Evolutionary conservation across 805 yeast species (phyloP).

Genomic region (Spencermartinsiella europaea): DNA sequence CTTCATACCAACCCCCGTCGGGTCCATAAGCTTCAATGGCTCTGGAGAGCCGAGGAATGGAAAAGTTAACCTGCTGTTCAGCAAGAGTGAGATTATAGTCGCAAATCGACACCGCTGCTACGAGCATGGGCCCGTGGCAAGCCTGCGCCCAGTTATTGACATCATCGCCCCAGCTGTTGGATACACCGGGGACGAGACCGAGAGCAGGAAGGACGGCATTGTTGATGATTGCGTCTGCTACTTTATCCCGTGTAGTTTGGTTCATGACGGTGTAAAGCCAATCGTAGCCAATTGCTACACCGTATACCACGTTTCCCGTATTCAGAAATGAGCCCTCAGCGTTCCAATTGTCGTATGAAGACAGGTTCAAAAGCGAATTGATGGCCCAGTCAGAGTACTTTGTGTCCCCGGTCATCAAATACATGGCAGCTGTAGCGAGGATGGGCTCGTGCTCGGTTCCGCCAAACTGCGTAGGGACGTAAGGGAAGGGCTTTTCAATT

Average conservation of each 20-base stretch:
- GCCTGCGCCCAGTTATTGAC: not conserved
- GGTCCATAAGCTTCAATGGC: not conserved
- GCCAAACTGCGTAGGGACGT: not conserved
- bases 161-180: constrained; percentile 1
- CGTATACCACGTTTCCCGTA: not conserved
- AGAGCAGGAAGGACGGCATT: constrained; percentile 1
- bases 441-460: constrained; percentile 1
- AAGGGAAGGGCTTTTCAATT: not conserved
- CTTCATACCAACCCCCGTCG: not conserved
- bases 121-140: not conserved
- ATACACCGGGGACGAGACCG: constrained; percentile 1
- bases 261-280: not conserved
- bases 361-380: not conserved
- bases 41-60: not conserved
- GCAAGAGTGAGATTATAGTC: not conserved
- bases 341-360: not conserved
- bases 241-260: not conserved
- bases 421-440: not conserved
- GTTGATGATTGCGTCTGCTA: constrained; percentile 1
- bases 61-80: not conserved
- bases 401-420: not conserved
- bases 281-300: constrained; percentile 1
- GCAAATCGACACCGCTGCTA: not conserved
- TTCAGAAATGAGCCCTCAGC: not conserved
- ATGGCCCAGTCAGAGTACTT: not conserved